These are phyloP conservation scores for Pyrenochaeta sp. DNA, from an alignment of 2,329 filamentous ascomycete genomes.

Conservation along the genomic window DNA sequence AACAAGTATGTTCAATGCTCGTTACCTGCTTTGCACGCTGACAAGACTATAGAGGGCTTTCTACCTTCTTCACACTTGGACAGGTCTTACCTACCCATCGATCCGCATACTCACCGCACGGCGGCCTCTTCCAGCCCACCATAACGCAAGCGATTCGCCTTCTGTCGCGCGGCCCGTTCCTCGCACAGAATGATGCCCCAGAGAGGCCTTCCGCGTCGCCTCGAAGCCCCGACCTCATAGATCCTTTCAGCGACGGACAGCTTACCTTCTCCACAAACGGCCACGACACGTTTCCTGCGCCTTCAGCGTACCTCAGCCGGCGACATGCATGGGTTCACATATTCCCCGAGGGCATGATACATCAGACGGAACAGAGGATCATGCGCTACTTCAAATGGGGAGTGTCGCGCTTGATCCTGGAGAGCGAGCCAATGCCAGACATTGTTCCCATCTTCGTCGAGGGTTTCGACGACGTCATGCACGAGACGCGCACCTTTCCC, in stretches of 20 bases:
- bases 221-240: conserved; percentile 49
- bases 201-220: conserved; percentile 31
- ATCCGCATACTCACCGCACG: conserved; percentile 75
- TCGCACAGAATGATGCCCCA: conserved; percentile 31
- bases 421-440: conserved; percentile 85
- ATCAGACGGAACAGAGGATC: conserved; percentile 79
- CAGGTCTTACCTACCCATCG: conserved; percentile 93
- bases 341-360: conserved; percentile 93
- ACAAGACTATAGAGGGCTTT: conserved; percentile 62
- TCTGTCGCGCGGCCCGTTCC: conserved; percentile 69
- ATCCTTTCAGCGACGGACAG: conserved; percentile 63
- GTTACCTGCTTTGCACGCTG: conserved; percentile 10
- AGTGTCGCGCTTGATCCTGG: conserved; percentile 86
- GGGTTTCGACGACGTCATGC: conserved; percentile 87
- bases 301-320: conserved; percentile 73
- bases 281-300: conserved; percentile 70
- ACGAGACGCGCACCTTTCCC: conserved; percentile 80
- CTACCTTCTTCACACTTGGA: conserved; percentile 84
- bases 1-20: conserved; percentile 67
- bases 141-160: conserved; percentile 85
- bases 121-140: conserved; percentile 89
- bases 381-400: conserved; percentile 99
- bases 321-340: conserved; percentile 89
- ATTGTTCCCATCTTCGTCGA: conserved; percentile 95
- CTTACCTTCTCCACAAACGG: conserved; percentile 72